Base-by-base conservation (phyloP, 2,329 filamentous ascomycete species). In the Aspergillus pseudoviridinutans region DNA sequence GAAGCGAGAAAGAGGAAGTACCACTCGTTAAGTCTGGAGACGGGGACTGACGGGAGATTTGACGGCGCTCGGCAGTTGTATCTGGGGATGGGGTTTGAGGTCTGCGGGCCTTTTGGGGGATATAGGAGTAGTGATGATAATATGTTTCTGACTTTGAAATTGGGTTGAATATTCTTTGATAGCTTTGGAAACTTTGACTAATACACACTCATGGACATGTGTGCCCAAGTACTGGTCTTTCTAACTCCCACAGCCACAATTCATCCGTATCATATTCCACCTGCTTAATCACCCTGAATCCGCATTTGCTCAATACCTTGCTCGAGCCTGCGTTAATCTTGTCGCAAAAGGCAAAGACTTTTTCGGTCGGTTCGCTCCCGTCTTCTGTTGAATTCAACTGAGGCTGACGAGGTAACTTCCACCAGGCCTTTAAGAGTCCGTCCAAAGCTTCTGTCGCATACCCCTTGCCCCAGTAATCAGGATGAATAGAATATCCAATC, bases 401-500 rank as follows among this genome's bases (percentile, higher is more conserved):
- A 5, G 51, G 44, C 4, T 17, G 50, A 14, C 63, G 47, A 3
- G 60, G 60, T 10, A 70, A 44, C 4, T 54, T 50, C 66, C 68
- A 70, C 68, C 68, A 70, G 53, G 61, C 54, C 42, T 62, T 61
- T 25, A 68, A 41, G 51, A 69, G 28, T 52, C 64, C 46, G 3
- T 53, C 49, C 44, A 70, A 50, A 10, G 67, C 63, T 27, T 70
- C 68, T 2, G 67, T 70, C 8, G 66, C 66, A 24, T 61, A 66
- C n/a, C 67, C 68, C 22, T 65, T 68, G 0, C 64, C 62, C 68
- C 68, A 70, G 10, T 44, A 47, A 35, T 63, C 61, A 0, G 66
- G 68, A 44, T 62, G 61, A 10, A 69, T 32, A 4, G 64, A 64
- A 24, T 68, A 69, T 17, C 68, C 67, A 17, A 69, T 65, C 24